phyloP scores from a whole-genome alignment of 371 early-diverging fungal species.

The Mortierella sp. region DNA sequence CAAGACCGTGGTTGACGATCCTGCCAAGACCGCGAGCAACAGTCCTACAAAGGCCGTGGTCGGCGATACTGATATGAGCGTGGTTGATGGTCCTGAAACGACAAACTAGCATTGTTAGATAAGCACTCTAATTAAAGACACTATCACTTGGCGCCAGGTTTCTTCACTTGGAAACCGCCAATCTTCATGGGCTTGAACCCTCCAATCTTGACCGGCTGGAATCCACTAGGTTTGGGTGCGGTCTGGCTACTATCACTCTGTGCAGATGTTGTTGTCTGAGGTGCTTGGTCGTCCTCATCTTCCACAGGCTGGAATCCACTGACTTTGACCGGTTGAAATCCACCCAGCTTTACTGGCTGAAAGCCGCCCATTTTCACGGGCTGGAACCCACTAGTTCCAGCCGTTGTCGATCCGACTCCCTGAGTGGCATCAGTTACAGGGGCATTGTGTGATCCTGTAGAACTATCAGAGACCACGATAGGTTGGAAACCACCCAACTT shows the following conservation, averaged over 20 bases:
- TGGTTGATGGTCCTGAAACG: too few species aligned
- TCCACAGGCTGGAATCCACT: slow-evolving; percentile 37
- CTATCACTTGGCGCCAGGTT: slow-evolving; percentile 27
- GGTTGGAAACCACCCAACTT: slow-evolving; percentile 23
- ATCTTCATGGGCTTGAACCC: slow-evolving; percentile 49
- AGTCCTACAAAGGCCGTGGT: too few species aligned
- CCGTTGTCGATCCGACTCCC: neutral
- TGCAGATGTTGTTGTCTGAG: slow-evolving; percentile 1
- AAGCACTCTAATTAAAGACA: too few species aligned
- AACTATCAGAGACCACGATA: neutral
- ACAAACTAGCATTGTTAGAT: too few species aligned
- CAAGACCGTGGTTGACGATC: neutral
- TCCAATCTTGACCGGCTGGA: slow-evolving; percentile 41
- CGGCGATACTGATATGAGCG: too few species aligned
- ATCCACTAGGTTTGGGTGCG: slow-evolving; percentile 17
- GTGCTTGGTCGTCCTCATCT: slow-evolving; percentile 11
- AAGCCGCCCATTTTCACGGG: slow-evolving; percentile 34
- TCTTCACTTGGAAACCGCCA: slow-evolving; percentile 45
- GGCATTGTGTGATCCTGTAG: slow-evolving; percentile 3
- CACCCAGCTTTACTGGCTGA: slow-evolving; percentile 26
- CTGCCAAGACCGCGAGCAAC: slow-evolving; percentile 2
- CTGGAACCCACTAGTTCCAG: slow-evolving; percentile 21
- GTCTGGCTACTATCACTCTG: neutral
- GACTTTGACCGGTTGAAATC: slow-evolving; percentile 35
- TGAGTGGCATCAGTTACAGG: too few species aligned